Evolutionary conservation across 2,329 filamentous ascomycete species (phyloP), one percentile per base, ranked within the genome.

Genomic region (Orbilia ellipsospora): DNA sequence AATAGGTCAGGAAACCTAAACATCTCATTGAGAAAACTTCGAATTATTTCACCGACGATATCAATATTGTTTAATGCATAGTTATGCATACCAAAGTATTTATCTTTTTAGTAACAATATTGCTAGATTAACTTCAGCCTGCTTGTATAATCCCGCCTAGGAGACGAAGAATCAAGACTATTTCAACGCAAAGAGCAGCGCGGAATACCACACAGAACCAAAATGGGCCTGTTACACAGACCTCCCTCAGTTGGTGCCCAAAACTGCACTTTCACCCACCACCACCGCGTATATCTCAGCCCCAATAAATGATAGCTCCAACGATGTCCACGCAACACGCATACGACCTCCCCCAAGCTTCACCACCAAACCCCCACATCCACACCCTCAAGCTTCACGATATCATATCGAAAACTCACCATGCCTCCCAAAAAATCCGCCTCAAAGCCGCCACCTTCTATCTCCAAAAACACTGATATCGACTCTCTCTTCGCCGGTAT

Each of bases 401-500:
- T 44, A 1, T 7, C 44, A 48, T 18, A 73, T 23, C 55, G 31
- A 23, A 23, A 23, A 23, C 23, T 20, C 60, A 65, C 10, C 40
- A 50, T 28, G 31, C 26, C 59, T 20, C 51, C 20, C 20, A 16
- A 79, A 90, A 88, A 81, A 87, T 87, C 81, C 82, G 85, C 73
- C 4, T 63, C 56, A 48, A 48, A 48, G 44, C 44, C 44, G 8
- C 10, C 48, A 6, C 61, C 68, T 5, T 83, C 86, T 31, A 81
- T 83, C 56, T 82, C 86, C 42, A 85, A 86, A 77, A 87, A 89
- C 80, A 88, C 90, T 81, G 88, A 90, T 80, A 82, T 91, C 79
- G 87, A 88, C 79, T 87, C 90, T 78, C 87, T 91, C 79, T 88
- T 91, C 80, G 87, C 88, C 77, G 88, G 86, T 75, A 87, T 91